Evolutionary conservation across 306 rosid genomes (phyloP).

Genomic region (Senna siamea): DNA sequence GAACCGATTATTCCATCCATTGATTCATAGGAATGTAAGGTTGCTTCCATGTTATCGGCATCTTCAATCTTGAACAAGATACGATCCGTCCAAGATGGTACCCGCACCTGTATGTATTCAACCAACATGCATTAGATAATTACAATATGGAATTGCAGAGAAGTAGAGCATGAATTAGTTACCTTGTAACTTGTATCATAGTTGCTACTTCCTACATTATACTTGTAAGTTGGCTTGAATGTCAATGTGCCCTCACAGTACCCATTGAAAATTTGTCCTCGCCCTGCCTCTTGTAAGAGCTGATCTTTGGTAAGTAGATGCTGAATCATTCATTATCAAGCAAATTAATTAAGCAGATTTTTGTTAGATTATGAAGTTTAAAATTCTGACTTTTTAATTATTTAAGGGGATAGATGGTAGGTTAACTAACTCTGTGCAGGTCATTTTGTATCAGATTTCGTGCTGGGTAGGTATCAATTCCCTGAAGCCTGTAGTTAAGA

Average conservation of each 20-base stretch:
- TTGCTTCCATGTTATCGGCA: slow-evolving; percentile 47
- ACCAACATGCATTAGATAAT: not conserved
- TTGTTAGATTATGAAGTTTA: slow-evolving; percentile 10
- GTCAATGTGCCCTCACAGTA: slow-evolving; percentile 73
- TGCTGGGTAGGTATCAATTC: slow-evolving; percentile 54
- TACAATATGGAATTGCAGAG: not conserved
- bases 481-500: slow-evolving; percentile 74
- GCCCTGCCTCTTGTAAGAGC: slow-evolving; percentile 69
- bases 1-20: slow-evolving; percentile 62
- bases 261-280: slow-evolving; percentile 77
- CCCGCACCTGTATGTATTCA: slow-evolving; percentile 52
- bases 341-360: not conserved
- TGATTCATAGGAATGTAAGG: slow-evolving; percentile 58
- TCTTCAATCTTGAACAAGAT: slow-evolving; percentile 65
- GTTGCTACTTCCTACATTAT: slow-evolving; percentile 67
- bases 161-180: not conserved
- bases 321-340: slow-evolving; percentile 19
- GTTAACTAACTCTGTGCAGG: slow-evolving; percentile 50
- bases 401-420: not conserved
- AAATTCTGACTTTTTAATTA: not conserved
- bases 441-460: slow-evolving; percentile 53
- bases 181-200: slow-evolving; percentile 86
- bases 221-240: slow-evolving; percentile 83
- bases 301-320: slow-evolving; percentile 65
- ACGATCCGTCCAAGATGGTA: slow-evolving; percentile 80